Conservation (phyloP, 345 rosid species). For the Turritis glabra region DNA sequence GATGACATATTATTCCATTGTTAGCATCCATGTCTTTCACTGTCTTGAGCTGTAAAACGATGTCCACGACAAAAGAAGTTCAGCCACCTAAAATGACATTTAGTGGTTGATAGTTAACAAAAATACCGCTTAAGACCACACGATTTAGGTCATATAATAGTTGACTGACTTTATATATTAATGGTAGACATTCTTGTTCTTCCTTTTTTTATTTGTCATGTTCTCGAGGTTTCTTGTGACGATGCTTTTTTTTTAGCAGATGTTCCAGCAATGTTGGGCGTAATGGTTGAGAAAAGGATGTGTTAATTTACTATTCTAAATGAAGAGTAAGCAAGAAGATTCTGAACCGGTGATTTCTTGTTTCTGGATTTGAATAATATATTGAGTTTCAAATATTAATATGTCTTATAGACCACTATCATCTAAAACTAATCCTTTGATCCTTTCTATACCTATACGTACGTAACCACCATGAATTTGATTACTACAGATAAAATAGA, state of each 20-base stretch:
- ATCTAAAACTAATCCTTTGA: slow-evolving; percentile 13
- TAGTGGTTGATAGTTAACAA: slow-evolving; percentile 38
- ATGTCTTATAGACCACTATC: slow-evolving; percentile 31
- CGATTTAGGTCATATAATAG: slow-evolving; percentile 28
- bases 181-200: slow-evolving; percentile 35
- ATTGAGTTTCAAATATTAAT: slow-evolving; percentile 18
- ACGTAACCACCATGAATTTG: slow-evolving; percentile 21
- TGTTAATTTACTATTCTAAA: slow-evolving; percentile 28
- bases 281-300: slow-evolving; percentile 68
- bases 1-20: slow-evolving; percentile 20
- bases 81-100: slow-evolving; percentile 40
- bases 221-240: slow-evolving; percentile 41
- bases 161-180: slow-evolving; percentile 20
- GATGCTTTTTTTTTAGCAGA: slow-evolving; percentile 23
- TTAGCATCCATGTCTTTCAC: slow-evolving; percentile 25
- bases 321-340: slow-evolving; percentile 44
- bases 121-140: slow-evolving; percentile 26
- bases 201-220: slow-evolving; percentile 32
- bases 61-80: slow-evolving; percentile 41
- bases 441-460: slow-evolving; percentile 22
- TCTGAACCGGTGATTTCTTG: slow-evolving; percentile 36
- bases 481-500: slow-evolving; percentile 25
- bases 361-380: slow-evolving; percentile 28
- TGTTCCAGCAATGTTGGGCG: slow-evolving; percentile 50
- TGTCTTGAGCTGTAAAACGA: slow-evolving; percentile 29